Conservation (phyloP, 2,329 filamentous ascomycete species). For the Trichophyton schoenleinii region DNA sequence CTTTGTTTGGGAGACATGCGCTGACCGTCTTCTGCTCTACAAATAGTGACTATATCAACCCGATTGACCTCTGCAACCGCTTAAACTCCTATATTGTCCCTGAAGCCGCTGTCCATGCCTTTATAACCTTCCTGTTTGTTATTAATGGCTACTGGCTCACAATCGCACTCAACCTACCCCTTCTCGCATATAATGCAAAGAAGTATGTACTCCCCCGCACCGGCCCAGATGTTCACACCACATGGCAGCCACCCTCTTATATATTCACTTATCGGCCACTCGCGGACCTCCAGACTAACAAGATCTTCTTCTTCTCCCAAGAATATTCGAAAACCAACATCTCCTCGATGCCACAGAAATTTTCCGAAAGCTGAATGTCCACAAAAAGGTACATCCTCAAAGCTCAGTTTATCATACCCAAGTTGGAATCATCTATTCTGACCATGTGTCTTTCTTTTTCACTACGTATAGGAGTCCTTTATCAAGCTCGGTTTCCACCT, state of each 20-base stretch:
- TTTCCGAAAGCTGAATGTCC: conserved; percentile 95
- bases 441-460: not conserved
- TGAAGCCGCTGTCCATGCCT: conserved; percentile 92
- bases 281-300: conserved; percentile 13
- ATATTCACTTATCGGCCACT: not conserved
- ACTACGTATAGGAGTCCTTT: conserved; percentile 68
- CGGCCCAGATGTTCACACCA: not conserved
- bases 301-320: conserved; percentile 27
- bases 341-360: conserved; percentile 96
- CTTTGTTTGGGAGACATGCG: not conserved
- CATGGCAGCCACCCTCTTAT: not conserved
- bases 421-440: not conserved
- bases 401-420: conserved; percentile 5
- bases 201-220: conserved; percentile 52
- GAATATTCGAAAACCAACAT: conserved; percentile 94
- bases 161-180: conserved; percentile 78
- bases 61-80: conserved; percentile 99
- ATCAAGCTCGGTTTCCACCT: conserved; percentile 98
- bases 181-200: conserved; percentile 89
- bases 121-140: conserved; percentile 89
- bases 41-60: conserved; percentile 94
- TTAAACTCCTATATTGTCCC: conserved; percentile 99
- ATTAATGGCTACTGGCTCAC: conserved; percentile 99
- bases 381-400: conserved; percentile 67
- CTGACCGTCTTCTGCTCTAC: not conserved